phyloP scores from a whole-genome alignment of 441 rosid genomes.

The Aleurites moluccanus region DNA sequence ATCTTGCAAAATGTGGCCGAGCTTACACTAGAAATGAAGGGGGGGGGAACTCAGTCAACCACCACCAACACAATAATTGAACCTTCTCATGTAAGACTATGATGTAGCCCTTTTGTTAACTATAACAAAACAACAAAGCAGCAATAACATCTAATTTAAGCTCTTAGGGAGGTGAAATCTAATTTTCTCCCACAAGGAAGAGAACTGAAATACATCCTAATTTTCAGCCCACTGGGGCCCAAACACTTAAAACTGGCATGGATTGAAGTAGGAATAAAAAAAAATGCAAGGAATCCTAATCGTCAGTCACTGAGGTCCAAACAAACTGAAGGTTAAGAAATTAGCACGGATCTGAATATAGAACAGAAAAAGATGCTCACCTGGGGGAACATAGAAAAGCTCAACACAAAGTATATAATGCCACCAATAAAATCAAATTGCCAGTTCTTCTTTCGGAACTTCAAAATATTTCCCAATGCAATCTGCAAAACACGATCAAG shows the following conservation, averaged over 20 bases:
- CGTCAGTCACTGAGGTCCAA: neutral
- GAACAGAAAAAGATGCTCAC: conserved; percentile 41
- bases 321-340: conserved; percentile 14
- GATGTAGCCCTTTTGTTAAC: neutral
- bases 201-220: conserved; percentile 16
- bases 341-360: conserved; percentile 9
- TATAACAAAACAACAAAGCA: neutral
- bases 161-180: conserved; percentile 3
- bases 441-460: conserved; percentile 99
- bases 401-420: conserved; percentile 86
- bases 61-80: conserved; percentile 11
- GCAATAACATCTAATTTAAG: conserved; percentile 2
- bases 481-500: conserved; percentile 54
- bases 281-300: neutral
- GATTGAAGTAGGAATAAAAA: neutral
- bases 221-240: neutral
- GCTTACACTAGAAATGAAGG: conserved; percentile 74
- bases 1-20: conserved; percentile 75
- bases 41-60: conserved; percentile 26
- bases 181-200: conserved; percentile 10
- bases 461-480: conserved; percentile 98
- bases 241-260: neutral
- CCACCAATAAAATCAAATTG: conserved; percentile 99
- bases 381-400: conserved; percentile 94
- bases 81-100: conserved; percentile 3